Evolutionary conservation across 148 eudicot species (phyloP).

Genomic region (Pouteria glomerata): DNA sequence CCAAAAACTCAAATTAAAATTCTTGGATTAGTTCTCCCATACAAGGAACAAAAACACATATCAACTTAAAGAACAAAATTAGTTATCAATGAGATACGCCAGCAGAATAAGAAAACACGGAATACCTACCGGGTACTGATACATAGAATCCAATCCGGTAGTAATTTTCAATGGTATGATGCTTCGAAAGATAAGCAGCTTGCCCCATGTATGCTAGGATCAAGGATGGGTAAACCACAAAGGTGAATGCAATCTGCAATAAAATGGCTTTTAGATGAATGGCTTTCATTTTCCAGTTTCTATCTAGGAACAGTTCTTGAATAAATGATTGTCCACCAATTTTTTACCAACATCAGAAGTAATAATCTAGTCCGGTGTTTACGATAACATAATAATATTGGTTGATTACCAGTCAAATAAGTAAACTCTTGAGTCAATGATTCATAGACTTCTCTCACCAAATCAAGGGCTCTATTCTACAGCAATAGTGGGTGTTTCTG

Average conservation of each 20-base stretch:
- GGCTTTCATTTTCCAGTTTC: not conserved
- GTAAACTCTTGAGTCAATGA: not conserved
- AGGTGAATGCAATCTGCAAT: constrained; percentile 65
- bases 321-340: not conserved
- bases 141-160: constrained; percentile 64
- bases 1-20: not conserved
- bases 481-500: not conserved
- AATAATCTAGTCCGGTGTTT: not conserved
- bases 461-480: not conserved
- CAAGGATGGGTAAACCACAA: constrained; percentile 63
- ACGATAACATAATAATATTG: not conserved
- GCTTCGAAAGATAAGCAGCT: constrained; percentile 71
- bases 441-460: not conserved
- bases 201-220: constrained; percentile 83
- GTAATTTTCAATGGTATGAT: constrained; percentile 38
- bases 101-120: not conserved
- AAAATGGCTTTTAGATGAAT: constrained; percentile 11
- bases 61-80: not conserved
- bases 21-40: constrained; percentile 55
- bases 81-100: not conserved
- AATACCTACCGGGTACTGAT: constrained; percentile 55
- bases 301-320: not conserved
- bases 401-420: not conserved
- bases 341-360: not conserved
- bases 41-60: not conserved